Evolutionary conservation across 208 protist genomes (phyloP), one percentile per base, ranked within the genome.

Genomic region (Wallacemonas collosoma): DNA sequence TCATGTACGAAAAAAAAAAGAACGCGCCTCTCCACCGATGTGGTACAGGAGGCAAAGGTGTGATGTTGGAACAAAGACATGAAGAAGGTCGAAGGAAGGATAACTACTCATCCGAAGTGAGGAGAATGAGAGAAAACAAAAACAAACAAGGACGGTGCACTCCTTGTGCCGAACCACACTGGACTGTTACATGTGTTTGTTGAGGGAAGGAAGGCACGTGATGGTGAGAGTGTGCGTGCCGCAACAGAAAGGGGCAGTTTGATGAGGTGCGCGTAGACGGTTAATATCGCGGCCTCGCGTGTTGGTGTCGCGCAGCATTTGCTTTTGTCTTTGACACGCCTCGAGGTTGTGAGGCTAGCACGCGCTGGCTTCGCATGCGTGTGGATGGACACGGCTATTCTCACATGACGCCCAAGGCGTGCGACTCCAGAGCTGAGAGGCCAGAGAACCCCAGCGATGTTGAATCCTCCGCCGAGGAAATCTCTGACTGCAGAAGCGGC

Each of bases 121-220:
- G n/a, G 17, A 6, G 38, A 72, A 9, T 47, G n/a, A 62, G 39
- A 47, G 12, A 66, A 70, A 61, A 70, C 55, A 60, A 70, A 70
- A 47, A 58, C 15, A 35, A 17, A 14, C 14, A 17, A 58, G 54
- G 54, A 6, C 1, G 17, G 54, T 8, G 26, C 26, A 26, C 26
- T 26, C 26, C 26, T 26, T 0, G 26, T 26, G 26, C 26, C 0
- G 26, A 0, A 26, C 26, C 26, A 26, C 26, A 26, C 26, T 26
- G 26, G 26, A 26, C 26, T 26, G 26, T 26, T 26, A 26, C 26
- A 26, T 26, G 26, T 26, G 26, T 26, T 26, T 26, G 26, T 26
- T 26, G 26, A 26, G 26, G 26, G 26, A 26, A 26, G 26, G 26
- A 26, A 26, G 26, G 26, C 26, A 26, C 26, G 26, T 26, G 26